These are phyloP conservation scores for Cutaneotrichosporon sp. DNA, from an alignment of 1,284 basidiomycete species.

Conservation along the genomic window DNA sequence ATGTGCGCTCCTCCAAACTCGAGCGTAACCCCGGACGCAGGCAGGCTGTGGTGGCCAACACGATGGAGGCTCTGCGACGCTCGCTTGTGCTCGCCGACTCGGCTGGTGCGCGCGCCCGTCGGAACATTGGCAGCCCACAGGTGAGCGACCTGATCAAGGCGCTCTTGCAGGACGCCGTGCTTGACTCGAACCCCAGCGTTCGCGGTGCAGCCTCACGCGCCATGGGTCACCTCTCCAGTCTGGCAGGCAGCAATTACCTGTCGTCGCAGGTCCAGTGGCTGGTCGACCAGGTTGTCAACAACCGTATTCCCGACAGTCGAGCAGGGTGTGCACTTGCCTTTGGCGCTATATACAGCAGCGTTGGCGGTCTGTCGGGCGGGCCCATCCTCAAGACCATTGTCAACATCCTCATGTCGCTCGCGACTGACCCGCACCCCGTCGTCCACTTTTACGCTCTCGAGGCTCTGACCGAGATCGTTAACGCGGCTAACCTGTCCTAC, in stretches of 20 bases:
- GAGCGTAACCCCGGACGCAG: slow-evolving; percentile 87
- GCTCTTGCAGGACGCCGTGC: slow-evolving; percentile 73
- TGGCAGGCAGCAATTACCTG: slow-evolving; percentile 80
- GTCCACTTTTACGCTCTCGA: slow-evolving; percentile 91
- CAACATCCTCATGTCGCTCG: slow-evolving; percentile 90
- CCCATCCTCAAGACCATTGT: slow-evolving; percentile 94
- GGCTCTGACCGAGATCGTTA: slow-evolving; percentile 79
- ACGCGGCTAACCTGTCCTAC: slow-evolving; percentile 87
- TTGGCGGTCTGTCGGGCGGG: slow-evolving; percentile 88
- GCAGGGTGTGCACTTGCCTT: slow-evolving; percentile 93
- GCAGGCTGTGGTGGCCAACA: slow-evolving; percentile 79
- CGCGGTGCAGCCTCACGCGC: slow-evolving; percentile 81
- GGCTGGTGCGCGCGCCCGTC: slow-evolving; percentile 55
- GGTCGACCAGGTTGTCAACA: slow-evolving; percentile 93
- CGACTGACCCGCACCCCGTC: slow-evolving; percentile 91
- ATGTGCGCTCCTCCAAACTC: slow-evolving; percentile 67
- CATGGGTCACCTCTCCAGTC: slow-evolving; percentile 76
- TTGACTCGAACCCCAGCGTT: slow-evolving; percentile 73
- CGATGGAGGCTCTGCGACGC: slow-evolving; percentile 71
- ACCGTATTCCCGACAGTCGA: slow-evolving; percentile 85
- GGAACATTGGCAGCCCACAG: slow-evolving; percentile 64
- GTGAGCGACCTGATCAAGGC: slow-evolving; percentile 65
- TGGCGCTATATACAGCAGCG: slow-evolving; percentile 86
- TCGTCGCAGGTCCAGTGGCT: slow-evolving; percentile 84
- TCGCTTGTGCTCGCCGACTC: slow-evolving; percentile 61